These are phyloP conservation scores for Circinella minor DNA, from an alignment of 371 early-diverging fungal species.

Conservation along the genomic window DNA sequence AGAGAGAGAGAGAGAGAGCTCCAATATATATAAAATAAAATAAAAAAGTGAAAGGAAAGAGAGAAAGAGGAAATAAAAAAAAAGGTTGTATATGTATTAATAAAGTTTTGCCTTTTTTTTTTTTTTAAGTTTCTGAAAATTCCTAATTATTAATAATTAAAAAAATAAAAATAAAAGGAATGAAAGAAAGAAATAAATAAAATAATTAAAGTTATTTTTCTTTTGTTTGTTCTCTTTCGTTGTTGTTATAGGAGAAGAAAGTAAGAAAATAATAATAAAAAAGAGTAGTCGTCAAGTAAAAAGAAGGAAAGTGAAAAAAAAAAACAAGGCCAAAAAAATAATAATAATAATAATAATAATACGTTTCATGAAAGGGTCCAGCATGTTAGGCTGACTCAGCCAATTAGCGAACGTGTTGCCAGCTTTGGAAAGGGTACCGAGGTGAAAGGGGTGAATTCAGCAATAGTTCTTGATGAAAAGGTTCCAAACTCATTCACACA, in stretches of 20 bases:
- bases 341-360: neutral
- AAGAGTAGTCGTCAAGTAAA: too few relatives aligned
- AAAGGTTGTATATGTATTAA: too few relatives aligned
- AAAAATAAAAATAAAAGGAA: too few relatives aligned
- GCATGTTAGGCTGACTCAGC: conserved; percentile 10
- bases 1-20: neutral
- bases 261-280: too few relatives aligned
- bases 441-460: neutral
- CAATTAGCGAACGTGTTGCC: conserved; percentile 6
- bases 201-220: too few relatives aligned
- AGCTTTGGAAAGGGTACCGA: conserved; percentile 14
- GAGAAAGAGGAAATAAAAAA: neutral
- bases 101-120: too few relatives aligned
- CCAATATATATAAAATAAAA: neutral
- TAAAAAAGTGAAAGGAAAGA: too few relatives aligned
- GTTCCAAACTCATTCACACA: neutral
- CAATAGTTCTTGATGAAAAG: neutral
- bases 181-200: too few relatives aligned
- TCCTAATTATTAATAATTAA: too few relatives aligned
- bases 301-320: neutral
- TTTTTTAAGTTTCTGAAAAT: too few relatives aligned
- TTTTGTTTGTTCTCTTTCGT: too few relatives aligned
- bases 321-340: neutral
- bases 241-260: too few relatives aligned
- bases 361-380: conserved; percentile 11